Conservation (phyloP, 257 asterid genomes). For the Lycium ferocissimum region DNA sequence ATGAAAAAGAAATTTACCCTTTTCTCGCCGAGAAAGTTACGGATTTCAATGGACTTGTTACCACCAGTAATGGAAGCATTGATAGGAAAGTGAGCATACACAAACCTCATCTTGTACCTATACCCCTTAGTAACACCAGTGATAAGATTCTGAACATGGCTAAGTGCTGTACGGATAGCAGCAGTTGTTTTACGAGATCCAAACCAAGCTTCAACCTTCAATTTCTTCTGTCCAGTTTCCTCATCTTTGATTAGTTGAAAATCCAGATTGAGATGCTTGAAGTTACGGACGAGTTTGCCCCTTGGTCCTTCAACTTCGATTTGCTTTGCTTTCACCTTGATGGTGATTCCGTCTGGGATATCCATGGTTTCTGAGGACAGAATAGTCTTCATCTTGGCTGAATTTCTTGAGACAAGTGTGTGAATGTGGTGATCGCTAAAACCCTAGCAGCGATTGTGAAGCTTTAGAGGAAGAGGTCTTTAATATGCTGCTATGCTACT, state of each 20-base stretch:
- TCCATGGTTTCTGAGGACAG: slow-evolving; percentile 28
- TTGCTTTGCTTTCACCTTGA: slow-evolving; percentile 26
- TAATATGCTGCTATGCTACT: neutral
- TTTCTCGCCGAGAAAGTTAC: slow-evolving; percentile 32
- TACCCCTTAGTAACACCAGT: slow-evolving; percentile 23
- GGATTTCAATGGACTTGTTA: slow-evolving; percentile 28
- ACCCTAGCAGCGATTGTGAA: slow-evolving; percentile 27
- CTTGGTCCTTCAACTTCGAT: slow-evolving; percentile 27
- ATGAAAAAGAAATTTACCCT: neutral
- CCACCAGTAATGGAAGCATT: slow-evolving; percentile 22
- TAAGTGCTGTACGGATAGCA: slow-evolving; percentile 26
- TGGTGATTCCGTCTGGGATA: slow-evolving; percentile 19
- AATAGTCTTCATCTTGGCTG: slow-evolving; percentile 19
- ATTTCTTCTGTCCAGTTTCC: neutral
- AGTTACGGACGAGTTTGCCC: slow-evolving; percentile 23
- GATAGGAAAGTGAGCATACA: slow-evolving; percentile 26
- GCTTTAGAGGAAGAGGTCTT: neutral
- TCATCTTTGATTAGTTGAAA: slow-evolving; percentile 26
- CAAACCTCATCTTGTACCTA: slow-evolving; percentile 28
- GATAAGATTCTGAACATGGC: slow-evolving; percentile 20
- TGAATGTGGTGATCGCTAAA: slow-evolving; percentile 27
- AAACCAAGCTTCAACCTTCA: slow-evolving; percentile 27
- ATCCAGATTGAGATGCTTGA: slow-evolving; percentile 31
- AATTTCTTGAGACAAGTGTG: neutral
- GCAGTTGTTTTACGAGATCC: slow-evolving; percentile 27